Conservation (phyloP, 2,329 filamentous ascomycete species). For the Coniochaeta prunicola region DNA sequence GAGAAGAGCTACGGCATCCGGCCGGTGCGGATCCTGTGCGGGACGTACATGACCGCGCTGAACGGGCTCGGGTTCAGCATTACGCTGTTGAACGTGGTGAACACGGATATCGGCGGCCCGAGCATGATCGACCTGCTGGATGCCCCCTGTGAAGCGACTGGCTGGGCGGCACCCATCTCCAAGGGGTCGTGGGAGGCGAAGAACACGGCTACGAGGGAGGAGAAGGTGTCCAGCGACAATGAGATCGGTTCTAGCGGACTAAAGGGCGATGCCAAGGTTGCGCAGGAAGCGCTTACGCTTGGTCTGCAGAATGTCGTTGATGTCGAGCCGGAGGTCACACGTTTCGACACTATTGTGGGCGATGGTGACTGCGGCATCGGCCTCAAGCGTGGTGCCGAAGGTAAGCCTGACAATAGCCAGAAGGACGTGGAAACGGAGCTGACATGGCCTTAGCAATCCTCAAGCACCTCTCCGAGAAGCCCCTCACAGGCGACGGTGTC, state of each 20-base stretch:
- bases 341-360: constrained; percentile 74
- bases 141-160: constrained; percentile 59
- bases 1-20: constrained; percentile 47
- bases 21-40: constrained; percentile 58
- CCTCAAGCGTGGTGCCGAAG: constrained; percentile 79
- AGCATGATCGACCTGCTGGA: constrained; percentile 65
- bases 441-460: constrained; percentile 37
- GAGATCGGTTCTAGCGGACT: constrained; percentile 37
- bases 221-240: constrained; percentile 21
- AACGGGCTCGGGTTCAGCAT: constrained; percentile 73
- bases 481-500: constrained; percentile 43
- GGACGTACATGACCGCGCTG: constrained; percentile 72
- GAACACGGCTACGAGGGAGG: constrained; percentile 39
- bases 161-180: constrained; percentile 60
- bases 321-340: constrained; percentile 64
- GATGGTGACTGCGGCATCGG: constrained; percentile 88
- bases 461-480: constrained; percentile 35
- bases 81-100: constrained; percentile 57
- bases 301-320: constrained; percentile 56
- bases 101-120: constrained; percentile 49
- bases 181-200: constrained; percentile 57
- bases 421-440: constrained; percentile 4
- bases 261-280: constrained; percentile 41
- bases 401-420: constrained; percentile 24
- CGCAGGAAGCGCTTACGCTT: constrained; percentile 44